Evolutionary conservation across 139 green algal species (phyloP).

Genomic region (Coelastrella sp.): DNA sequence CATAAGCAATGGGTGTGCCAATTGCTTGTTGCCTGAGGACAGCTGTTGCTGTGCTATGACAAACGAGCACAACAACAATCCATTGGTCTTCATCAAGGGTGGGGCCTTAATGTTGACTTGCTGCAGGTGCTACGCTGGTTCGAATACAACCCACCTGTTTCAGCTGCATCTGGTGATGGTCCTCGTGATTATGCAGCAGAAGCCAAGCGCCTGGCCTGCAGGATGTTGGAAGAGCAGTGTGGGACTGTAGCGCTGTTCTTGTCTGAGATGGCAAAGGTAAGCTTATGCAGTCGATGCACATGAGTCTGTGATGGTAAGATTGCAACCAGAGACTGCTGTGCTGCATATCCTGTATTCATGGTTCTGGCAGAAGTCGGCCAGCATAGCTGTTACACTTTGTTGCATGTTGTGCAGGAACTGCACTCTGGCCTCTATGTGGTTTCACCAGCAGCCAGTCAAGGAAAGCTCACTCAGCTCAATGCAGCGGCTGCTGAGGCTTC

Average conservation of each 20-base stretch:
- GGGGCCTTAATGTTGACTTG: no score
- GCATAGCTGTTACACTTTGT: no score
- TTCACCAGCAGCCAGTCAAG: neutral
- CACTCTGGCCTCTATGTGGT: neutral
- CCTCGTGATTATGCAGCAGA: slow-evolving; percentile 7
- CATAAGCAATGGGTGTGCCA: no score
- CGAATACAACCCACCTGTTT: slow-evolving; percentile 31
- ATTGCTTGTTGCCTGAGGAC: no score
- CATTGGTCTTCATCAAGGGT: no score
- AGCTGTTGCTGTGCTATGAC: neutral
- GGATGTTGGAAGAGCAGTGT: slow-evolving; percentile 38
- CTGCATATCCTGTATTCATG: neutral
- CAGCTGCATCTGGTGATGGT: neutral
- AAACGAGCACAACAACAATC: no score
- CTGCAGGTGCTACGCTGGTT: slow-evolving; percentile 47
- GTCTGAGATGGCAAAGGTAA: slow-evolving; percentile 12
- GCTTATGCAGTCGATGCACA: neutral
- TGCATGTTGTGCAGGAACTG: slow-evolving; percentile 21
- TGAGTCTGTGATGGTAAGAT: neutral
- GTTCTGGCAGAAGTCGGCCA: no score
- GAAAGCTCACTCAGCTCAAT: neutral
- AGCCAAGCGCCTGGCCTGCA: slow-evolving; percentile 22
- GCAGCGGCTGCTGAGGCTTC: neutral
- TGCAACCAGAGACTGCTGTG: neutral
- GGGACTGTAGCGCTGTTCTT: slow-evolving; percentile 31